Evolutionary conservation across 164 flowering plant species (phyloP), one percentile per base, ranked within the genome.

Genomic region (Chimonanthus salicifolius): DNA sequence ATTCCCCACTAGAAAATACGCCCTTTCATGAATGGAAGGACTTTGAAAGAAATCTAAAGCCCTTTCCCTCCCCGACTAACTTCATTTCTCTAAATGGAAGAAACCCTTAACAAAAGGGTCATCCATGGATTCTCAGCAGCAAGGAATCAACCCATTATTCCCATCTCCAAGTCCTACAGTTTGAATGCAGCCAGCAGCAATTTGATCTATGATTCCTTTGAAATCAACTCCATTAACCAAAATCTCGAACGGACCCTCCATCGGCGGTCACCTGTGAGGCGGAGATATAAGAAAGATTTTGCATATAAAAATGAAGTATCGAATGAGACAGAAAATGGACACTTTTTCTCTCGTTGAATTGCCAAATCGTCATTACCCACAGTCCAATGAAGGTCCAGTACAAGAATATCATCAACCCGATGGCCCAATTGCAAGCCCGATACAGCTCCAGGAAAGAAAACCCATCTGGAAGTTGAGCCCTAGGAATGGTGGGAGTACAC

Each of bases 401-500:
- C 33, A 5, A 65, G n/a, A 65, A 13, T 10, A 65, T 46, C 47
- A 44, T 13, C 68, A 7, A 65, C 10, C 68, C 62, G 2, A 47
- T 44, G 50, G 18, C 2, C 44, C 71, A 18, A 21, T 72, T 10
- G 43, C 76, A 47, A 16, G 51, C 47, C 60, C 72, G 10, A 62
- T 63, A n/a, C 71, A 74, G 8, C 68, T 72, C 65, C 18, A 67
- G 21, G n/a, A 70, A 45, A 15, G 48, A 47, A 83, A 76, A 73
- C 86, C 83, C 20, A 70, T 76, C 47, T 71, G 71, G 80, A 78
- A 77, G 77, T 66, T 84, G 8, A 83, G 83, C 79, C 87, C 85
- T 6, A 54, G 77, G 74, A 70, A 79, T 63, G 75, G 78, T 7
- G 79, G 85, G 49, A 85, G 88, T 84, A 80, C 84, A 47, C 80